Base-by-base conservation (phyloP, 179 eudicot species). In the Actinidia arguta region DNA sequence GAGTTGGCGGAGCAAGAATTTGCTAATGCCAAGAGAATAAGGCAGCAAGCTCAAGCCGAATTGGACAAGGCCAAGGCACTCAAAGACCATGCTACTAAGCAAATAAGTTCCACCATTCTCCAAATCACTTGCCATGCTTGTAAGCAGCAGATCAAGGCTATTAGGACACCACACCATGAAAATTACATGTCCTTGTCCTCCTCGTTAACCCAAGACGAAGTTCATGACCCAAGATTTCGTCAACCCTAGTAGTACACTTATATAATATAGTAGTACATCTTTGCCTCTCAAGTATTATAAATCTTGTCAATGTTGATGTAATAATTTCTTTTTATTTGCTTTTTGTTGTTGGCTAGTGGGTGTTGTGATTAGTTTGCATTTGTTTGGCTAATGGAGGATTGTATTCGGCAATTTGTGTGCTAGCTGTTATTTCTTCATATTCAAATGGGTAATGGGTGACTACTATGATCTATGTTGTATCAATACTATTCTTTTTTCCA, bases 101-200 rank as follows among this genome's bases (percentile, higher is more conserved):
- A 92, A 82, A 84, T 92, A 8, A 91, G 81, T 22, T 75, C 89
- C 7, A 83, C 92, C 11, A 81, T 92, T 51, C 42, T 92, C 6
- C 92, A 95, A 48, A 91, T 95, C 69, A 95, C 99, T 25, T 95
- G 99, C 70, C 93, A 89, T 81, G 80, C 93, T 47, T 95, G 99
- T 78, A 88, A 90, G 86, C 89, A 84, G 3, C 87, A 83, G 52
- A 92, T 90, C 59, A 87, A 86, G 39, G 79, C 85, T 0, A 52
- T 31, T 31, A 31, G 27, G 77, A 47, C 66, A n/a, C 24, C 66
- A 61, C 63, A 58, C 24, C 50, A 17, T 56, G 61, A 20, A 12
- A 85, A 85, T 50, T 84, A 83, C 80, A 81, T 87, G 72, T 85
- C 91, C 8, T 85, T 31, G 36, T 31, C 36, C 36, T 2, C 88